These are phyloP conservation scores for Hippophae gyantsensis DNA, from an alignment of 306 rosid genomes.

Conservation along the genomic window DNA sequence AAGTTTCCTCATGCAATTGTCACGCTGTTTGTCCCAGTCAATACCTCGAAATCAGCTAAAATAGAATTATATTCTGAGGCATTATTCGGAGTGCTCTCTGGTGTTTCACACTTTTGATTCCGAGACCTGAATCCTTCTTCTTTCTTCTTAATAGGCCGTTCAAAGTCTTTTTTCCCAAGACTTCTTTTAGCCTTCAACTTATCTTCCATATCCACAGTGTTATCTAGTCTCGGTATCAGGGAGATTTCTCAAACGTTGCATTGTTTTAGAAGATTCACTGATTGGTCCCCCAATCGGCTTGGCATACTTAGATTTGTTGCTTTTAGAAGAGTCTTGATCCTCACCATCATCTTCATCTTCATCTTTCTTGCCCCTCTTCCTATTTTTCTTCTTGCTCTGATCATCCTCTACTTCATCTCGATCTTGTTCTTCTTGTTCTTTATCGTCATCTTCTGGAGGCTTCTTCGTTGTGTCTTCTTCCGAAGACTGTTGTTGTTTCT, in stretches of 20 bases:
- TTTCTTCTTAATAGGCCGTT: constrained; percentile 59
- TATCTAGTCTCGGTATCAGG: constrained; percentile 65
- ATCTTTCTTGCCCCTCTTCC: constrained; percentile 1
- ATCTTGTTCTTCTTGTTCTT: background rate
- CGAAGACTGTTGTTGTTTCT: constrained; percentile 8
- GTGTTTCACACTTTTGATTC: constrained; percentile 58
- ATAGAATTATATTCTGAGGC: constrained; percentile 46
- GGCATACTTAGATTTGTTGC: constrained; percentile 29
- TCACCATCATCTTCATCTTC: background rate
- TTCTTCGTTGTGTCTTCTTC: constrained; percentile 32
- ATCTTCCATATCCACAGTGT: constrained; percentile 49
- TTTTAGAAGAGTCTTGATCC: background rate
- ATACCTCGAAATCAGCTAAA: constrained; percentile 39
- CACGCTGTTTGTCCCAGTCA: constrained; percentile 71
- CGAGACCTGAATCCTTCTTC: constrained; percentile 37
- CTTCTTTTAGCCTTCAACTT: constrained; percentile 44
- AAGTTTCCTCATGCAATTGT: constrained; percentile 82
- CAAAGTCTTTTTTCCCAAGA: constrained; percentile 49
- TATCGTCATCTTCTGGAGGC: constrained; percentile 24
- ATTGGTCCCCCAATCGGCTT: constrained; percentile 56
- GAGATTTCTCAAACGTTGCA: constrained; percentile 51
- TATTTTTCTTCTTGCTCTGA: constrained; percentile 5
- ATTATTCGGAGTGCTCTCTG: constrained; percentile 38
- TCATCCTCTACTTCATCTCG: no score
- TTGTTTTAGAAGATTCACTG: constrained; percentile 60